A percentile compares a stretch with the other conserved stretches of the same genome.
Conservation (phyloP, 257 asterid species). For the Marsdenia floribunda region DNA sequence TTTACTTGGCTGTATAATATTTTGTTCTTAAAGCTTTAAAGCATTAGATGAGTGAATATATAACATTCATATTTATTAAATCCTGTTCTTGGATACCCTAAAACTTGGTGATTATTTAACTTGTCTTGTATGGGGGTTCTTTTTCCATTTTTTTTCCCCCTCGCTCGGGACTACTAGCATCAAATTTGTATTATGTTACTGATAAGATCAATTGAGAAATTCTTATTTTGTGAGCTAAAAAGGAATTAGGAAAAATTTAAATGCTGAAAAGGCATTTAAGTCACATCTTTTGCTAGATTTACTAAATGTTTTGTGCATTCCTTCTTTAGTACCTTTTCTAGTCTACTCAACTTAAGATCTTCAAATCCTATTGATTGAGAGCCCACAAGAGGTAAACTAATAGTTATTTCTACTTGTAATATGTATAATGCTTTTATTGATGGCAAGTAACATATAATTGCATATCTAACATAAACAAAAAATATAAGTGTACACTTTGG, state of each 20-base stretch:
- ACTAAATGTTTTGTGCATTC: conserved; percentile 12
- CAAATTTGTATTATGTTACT: not conserved
- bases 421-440: not conserved
- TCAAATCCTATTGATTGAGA: conserved; percentile 1
- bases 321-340: conserved; percentile 36
- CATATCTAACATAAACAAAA: too few relatives aligned
- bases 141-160: too few relatives aligned
- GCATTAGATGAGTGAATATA: not conserved
- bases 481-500: not conserved
- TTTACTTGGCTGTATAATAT: too few relatives aligned
- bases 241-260: not conserved
- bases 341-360: conserved; percentile 25
- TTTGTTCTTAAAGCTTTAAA: not conserved
- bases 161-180: not conserved
- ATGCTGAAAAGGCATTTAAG: not conserved
- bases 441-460: not conserved
- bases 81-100: not conserved
- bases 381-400: conserved; percentile 19
- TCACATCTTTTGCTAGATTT: not conserved
- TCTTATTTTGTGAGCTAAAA: not conserved
- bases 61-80: too few relatives aligned
- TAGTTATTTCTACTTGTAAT: not conserved
- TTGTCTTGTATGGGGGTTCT: too few relatives aligned
- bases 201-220: not conserved
- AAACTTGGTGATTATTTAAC: not conserved